Evolutionary conservation across 768 basidiomycete species (phyloP), one percentile per base, ranked within the genome.

Genomic region (Leccinum broughii): DNA sequence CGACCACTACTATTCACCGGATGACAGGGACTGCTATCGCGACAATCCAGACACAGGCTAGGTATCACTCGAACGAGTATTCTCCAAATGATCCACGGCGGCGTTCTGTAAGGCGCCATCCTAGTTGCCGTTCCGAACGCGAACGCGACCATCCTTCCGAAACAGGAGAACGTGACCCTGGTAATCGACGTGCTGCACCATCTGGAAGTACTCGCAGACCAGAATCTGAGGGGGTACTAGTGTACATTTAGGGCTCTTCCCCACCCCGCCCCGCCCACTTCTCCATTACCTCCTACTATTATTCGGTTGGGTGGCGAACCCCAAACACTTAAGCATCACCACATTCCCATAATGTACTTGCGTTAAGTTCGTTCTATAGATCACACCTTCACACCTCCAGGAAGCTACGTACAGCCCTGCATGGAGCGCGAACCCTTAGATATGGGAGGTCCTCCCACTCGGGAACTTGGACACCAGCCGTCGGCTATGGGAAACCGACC

Each of bases 281-380:
- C 72, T 24, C 72, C 70, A 14, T 37, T 51, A 7, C 66, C 62
- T 11, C 72, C 72, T 22, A 74, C 72, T 9, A 67, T 74, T 28
- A 74, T 74, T 20, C 66, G 70, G 57, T 39, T 73, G 35, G 72
- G 66, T 13, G 61, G 65, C 20, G 68, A 61, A 14, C 48, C 28
- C 49, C 62, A 26, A 20, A 49, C 60, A 51, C 61, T 73, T 73
- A 61, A 2, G 70, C 61, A 3, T 39, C 3, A 41, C 13, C 30
- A 4, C 20, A 51, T 52, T 54, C 15, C 6, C 39, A 3, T 5
- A 3, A 37, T 50, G 14, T 4, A 44, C n/a, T 44, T 7, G 49
- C 50, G 26, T 41, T 71, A 30, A 72, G 4, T 15, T 28, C 22
- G n/a, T 56, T 49, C 48, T 17, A 22, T 24, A n/a, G n/a, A n/a